These are phyloP conservation scores for Paspalum vaginatum DNA, from an alignment of 176 grass and related monocot species.

Conservation along the genomic window DNA sequence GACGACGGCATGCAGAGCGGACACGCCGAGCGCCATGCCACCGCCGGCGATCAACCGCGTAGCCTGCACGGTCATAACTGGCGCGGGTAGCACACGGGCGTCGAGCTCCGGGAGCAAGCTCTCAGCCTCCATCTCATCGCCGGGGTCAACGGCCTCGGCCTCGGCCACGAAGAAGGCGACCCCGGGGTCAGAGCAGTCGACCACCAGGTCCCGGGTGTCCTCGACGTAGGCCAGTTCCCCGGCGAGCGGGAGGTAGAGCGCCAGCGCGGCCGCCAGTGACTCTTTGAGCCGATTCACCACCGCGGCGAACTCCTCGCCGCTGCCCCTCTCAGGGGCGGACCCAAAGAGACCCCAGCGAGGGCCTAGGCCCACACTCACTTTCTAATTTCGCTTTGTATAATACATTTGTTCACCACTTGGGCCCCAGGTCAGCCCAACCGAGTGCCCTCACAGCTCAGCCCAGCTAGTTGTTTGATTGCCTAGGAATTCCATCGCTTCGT, in stretches of 20 bases:
- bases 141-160: background rate
- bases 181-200: background rate
- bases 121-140: background rate
- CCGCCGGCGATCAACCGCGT: background rate
- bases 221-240: constrained; percentile 8
- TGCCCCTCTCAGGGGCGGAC: background rate
- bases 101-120: constrained; percentile 20
- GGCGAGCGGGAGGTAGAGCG: constrained; percentile 10
- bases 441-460: too few species aligned
- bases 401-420: too few species aligned
- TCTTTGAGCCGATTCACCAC: background rate
- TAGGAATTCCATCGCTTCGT: too few species aligned
- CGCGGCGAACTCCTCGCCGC: background rate
- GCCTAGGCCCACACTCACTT: too few species aligned
- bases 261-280: constrained; percentile 17
- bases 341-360: too few species aligned
- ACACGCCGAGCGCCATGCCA: background rate
- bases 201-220: constrained; percentile 13
- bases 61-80: constrained; percentile 28
- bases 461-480: too few species aligned
- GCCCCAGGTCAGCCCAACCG: too few species aligned
- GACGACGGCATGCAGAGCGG: too few species aligned
- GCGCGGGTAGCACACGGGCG: constrained; percentile 6
- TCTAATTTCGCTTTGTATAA: too few species aligned
- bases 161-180: constrained; percentile 11